These are phyloP conservation scores for Cryptosporidium ryanae DNA, from an alignment of 169 alveolate species.

Conservation along the genomic window DNA sequence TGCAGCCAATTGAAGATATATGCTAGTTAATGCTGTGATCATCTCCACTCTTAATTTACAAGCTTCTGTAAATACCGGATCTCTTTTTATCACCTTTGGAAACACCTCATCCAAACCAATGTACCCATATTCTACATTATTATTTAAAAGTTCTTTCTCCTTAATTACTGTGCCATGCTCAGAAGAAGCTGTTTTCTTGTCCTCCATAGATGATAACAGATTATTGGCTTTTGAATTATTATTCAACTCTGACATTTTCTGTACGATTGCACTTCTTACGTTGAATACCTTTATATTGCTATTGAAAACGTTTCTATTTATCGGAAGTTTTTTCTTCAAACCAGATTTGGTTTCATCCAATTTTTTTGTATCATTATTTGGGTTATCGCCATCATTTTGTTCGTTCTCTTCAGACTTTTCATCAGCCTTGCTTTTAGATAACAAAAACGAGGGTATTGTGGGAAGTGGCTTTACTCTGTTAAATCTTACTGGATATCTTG, in stretches of 20 bases:
- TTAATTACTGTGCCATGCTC: background rate
- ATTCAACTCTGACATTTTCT: conserved; percentile 48
- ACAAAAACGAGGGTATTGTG: conserved; percentile 50
- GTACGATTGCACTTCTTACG: conserved; percentile 38
- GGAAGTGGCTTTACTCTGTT: conserved; percentile 25
- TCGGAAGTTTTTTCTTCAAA: too few species aligned
- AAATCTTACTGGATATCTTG: conserved; percentile 35
- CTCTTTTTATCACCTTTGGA: conserved; percentile 19
- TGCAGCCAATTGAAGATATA: conserved; percentile 65
- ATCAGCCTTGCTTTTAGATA: background rate
- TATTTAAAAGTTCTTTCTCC: background rate
- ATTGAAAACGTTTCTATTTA: background rate
- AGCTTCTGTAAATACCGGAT: conserved; percentile 62
- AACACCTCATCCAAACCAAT: conserved; percentile 52
- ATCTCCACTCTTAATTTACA: conserved; percentile 34
- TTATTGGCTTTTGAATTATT: too few species aligned
- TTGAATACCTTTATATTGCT: background rate
- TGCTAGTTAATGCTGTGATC: conserved; percentile 19
- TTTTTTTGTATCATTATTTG: background rate
- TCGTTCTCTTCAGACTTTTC: background rate
- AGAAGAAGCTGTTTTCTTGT: background rate
- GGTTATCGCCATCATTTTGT: background rate
- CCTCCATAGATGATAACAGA: too few species aligned
- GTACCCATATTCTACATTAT: background rate
- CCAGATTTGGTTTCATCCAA: background rate